Percentiles rank a stretch among this genome's conserved stretches.
phyloP scores from a whole-genome alignment of 2,329 filamentous ascomycete genomes.

The Tolypocladium pustulatum region DNA sequence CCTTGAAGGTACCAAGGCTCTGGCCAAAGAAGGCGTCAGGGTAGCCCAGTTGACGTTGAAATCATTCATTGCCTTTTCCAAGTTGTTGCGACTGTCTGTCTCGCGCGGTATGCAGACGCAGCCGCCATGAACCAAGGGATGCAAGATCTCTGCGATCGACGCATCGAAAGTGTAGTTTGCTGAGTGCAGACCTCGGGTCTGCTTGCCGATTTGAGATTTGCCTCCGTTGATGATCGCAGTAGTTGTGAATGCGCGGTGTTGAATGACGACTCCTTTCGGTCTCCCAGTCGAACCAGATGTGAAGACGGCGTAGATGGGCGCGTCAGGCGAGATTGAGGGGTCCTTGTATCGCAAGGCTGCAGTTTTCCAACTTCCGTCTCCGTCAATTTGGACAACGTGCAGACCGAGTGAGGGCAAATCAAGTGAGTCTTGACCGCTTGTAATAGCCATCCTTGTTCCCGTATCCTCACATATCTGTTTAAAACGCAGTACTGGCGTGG shows the following conservation, averaged over 20 bases:
- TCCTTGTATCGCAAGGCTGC: not conserved
- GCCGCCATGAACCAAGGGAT: conserved; percentile 5
- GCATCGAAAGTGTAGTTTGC: conserved; percentile 10
- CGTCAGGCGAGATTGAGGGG: not conserved
- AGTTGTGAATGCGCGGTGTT: conserved; percentile 2
- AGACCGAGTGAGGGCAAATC: not conserved
- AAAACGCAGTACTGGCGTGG: conserved; percentile 2
- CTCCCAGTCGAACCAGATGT: conserved; percentile 41
- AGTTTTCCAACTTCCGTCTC: not conserved
- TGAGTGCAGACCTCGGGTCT: conserved; percentile 3
- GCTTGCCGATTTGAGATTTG: not conserved
- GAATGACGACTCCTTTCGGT: conserved; percentile 27
- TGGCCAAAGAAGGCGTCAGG: conserved; percentile 5
- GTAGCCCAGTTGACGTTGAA: conserved; percentile 3
- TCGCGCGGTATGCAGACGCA: conserved; percentile 10
- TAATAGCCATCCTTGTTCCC: conserved; percentile 1
- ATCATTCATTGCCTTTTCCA: conserved; percentile 4
- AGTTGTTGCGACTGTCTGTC: conserved; percentile 1
- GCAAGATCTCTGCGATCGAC: conserved; percentile 6
- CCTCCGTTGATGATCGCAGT: not conserved
- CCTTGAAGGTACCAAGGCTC: conserved; percentile 1
- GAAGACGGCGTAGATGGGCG: conserved; percentile 29
- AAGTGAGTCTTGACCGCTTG: not conserved
- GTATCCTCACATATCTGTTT: conserved; percentile 1
- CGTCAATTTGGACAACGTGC: not conserved